These are phyloP conservation scores for Trichoderma harzianum DNA, from an alignment of 2,329 filamentous ascomycete genomes.

Conservation along the genomic window DNA sequence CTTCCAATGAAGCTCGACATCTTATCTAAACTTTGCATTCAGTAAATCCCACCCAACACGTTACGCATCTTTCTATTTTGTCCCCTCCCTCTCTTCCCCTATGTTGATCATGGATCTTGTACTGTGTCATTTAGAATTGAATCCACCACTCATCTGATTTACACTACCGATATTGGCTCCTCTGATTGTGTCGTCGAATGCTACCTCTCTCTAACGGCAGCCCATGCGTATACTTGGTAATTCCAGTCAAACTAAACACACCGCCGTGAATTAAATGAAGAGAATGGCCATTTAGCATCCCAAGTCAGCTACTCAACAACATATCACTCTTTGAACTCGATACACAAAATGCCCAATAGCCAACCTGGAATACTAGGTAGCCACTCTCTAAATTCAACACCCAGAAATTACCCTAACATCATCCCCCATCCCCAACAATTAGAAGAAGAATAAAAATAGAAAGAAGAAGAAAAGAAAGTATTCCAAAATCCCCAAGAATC, in stretches of 20 bases:
- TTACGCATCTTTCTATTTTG: neutral
- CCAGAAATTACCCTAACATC: neutral
- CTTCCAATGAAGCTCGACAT: neutral
- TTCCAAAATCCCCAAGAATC: neutral
- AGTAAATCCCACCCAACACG: neutral
- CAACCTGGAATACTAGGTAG: neutral
- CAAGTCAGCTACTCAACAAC: no score
- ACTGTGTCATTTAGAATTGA: no score
- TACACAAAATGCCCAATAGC: neutral
- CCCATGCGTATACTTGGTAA: neutral
- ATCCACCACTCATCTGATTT: neutral
- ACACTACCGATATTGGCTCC: neutral
- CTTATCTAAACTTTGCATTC: neutral
- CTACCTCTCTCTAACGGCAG: neutral
- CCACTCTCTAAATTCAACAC: neutral
- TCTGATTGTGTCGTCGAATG: neutral
- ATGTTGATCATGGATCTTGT: no score
- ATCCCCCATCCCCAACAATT: neutral
- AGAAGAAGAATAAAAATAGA: neutral
- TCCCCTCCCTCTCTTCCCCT: no score
- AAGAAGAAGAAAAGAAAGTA: neutral
- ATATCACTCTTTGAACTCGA: neutral
- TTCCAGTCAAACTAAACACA: neutral
- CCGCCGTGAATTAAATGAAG: neutral
- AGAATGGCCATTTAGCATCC: no score